phyloP scores from a whole-genome alignment of 768 basidiomycete genomes.

The Botryobasidium botryosum region DNA sequence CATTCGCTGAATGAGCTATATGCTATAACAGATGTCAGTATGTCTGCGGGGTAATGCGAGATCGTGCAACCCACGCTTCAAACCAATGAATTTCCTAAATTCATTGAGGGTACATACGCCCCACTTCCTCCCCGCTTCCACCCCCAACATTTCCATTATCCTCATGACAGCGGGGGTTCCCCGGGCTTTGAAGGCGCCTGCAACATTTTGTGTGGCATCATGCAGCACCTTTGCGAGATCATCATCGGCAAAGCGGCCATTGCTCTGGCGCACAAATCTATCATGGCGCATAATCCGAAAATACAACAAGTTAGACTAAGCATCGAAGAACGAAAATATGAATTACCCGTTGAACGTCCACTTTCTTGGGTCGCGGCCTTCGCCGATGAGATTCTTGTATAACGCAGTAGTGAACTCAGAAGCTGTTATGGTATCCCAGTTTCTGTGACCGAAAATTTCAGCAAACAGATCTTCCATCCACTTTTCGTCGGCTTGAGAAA shows the following conservation, averaged over 20 bases:
- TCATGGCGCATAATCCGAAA: slow-evolving; percentile 28
- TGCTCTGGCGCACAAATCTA: slow-evolving; percentile 36
- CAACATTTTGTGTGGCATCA: slow-evolving; percentile 9
- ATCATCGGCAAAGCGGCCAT: slow-evolving; percentile 5
- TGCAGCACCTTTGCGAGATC: slow-evolving; percentile 8
- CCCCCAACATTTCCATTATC: slow-evolving; percentile 51
- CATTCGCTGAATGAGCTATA: slow-evolving; percentile 20
- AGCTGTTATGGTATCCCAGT: background rate
- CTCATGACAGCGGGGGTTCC: slow-evolving; percentile 12
- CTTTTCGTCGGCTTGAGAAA: slow-evolving; percentile 35
- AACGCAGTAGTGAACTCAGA: too few relatives aligned
- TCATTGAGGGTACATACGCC: slow-evolving; percentile 39
- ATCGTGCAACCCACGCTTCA: slow-evolving; percentile 13
- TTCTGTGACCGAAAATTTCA: slow-evolving; percentile 1
- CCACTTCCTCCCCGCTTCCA: slow-evolving; percentile 50
- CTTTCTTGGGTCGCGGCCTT: too few relatives aligned
- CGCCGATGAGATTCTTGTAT: too few relatives aligned
- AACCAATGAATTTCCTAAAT: slow-evolving; percentile 28
- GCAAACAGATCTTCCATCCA: slow-evolving; percentile 42
- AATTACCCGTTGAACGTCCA: slow-evolving; percentile 36
- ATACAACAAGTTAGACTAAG: slow-evolving; percentile 3
- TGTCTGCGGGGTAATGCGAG: background rate
- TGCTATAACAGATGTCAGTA: slow-evolving; percentile 5
- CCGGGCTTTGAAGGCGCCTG: slow-evolving; percentile 10
- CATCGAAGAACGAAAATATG: slow-evolving; percentile 25